Evolutionary conservation across 805 yeast genomes (phyloP).

Genomic region (Sporopachydermia quercuum): DNA sequence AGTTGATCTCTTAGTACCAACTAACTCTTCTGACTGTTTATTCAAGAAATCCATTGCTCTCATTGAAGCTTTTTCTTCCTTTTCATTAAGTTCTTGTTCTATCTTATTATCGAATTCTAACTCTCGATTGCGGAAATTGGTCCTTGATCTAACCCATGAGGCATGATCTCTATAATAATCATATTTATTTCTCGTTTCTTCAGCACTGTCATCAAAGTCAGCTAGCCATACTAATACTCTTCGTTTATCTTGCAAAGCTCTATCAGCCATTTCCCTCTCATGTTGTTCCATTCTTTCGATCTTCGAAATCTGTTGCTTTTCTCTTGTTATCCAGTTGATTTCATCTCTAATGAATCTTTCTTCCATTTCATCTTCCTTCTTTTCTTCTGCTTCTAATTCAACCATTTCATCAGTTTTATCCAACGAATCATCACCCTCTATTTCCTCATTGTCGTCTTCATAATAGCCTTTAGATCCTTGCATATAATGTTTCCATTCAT

Average conservation of each 20-base stretch:
- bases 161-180: slow-evolving; percentile 14
- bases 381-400: background rate
- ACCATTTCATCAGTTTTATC: background rate
- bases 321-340: background rate
- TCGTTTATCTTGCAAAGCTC: background rate
- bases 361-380: background rate
- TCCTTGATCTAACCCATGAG: slow-evolving; percentile 12
- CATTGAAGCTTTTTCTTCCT: background rate
- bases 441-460: background rate
- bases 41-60: background rate
- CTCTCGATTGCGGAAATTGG: slow-evolving; percentile 10
- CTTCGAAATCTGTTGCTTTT: background rate
- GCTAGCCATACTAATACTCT: slow-evolving; percentile 3
- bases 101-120: slow-evolving; percentile 9
- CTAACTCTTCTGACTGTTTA: background rate
- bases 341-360: background rate
- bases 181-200: slow-evolving; percentile 5
- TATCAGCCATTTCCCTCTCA: background rate
- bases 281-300: background rate
- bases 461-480: background rate
- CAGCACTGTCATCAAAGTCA: slow-evolving; percentile 12
- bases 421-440: background rate
- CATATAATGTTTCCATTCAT: background rate
- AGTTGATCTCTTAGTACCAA: background rate
- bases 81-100: slow-evolving; percentile 7